Conservation (phyloP, 768 basidiomycete species). For the Vishniacozyma victoriae region DNA sequence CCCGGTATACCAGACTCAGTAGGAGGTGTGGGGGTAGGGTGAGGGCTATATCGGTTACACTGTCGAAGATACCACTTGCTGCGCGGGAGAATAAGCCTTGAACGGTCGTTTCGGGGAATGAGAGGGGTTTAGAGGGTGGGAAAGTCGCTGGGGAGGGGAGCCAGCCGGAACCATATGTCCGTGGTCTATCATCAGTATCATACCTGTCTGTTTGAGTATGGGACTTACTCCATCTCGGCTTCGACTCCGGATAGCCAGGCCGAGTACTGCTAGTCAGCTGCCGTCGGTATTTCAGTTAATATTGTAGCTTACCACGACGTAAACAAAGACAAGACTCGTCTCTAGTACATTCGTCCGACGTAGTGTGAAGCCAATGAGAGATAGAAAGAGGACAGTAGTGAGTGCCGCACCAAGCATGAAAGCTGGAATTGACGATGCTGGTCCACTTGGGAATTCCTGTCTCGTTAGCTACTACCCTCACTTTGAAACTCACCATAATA, state of each 20-base stretch:
- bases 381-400: conserved; percentile 82
- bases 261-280: conserved; percentile 29
- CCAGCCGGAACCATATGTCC: conserved; percentile 41
- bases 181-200: conserved; percentile 24
- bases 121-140: conserved; percentile 8
- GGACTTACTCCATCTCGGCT: conserved; percentile 42
- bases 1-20: conserved; percentile 44
- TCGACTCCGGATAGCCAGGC: conserved; percentile 46
- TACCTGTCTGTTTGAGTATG: too few relatives aligned
- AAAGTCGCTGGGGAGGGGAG: conserved; percentile 17
- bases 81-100: conserved; percentile 1
- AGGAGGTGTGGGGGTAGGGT: conserved; percentile 42
- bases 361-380: conserved; percentile 81
- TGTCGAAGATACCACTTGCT: background rate
- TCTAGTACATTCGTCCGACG: conserved; percentile 89
- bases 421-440: conserved; percentile 72
- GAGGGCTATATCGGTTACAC: conserved; percentile 8
- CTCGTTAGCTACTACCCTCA: background rate
- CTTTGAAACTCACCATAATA: conserved; percentile 21
- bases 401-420: conserved; percentile 82
- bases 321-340: conserved; percentile 76
- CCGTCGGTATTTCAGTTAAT: background rate
- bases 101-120: conserved; percentile 8
- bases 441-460: background rate
- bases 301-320: conserved; percentile 56